Base-by-base conservation (phyloP, 208 protist species). In the Trypanosomatidae sp. region DNA sequence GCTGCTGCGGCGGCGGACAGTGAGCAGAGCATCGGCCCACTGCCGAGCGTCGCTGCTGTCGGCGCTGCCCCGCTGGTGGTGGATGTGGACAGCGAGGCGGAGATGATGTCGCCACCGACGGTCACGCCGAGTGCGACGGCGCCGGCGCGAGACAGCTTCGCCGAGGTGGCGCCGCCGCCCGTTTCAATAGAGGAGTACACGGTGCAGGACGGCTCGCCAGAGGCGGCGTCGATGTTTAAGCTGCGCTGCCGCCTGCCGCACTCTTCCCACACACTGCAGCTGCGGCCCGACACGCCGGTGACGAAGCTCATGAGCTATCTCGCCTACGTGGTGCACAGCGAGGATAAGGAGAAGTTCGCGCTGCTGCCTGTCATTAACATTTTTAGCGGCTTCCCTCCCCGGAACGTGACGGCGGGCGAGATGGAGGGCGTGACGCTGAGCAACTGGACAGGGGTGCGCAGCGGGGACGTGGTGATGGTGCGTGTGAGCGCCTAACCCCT, bases 211-310 rank as follows among this genome's bases (percentile, higher is more conserved):
- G 79, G 56, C 0, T 30, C 7, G 56, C 69, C 10, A 73, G 46
- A 3, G 49, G 56, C 41, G 49, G 47, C 30, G 74, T 79, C 28
- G n/a, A n/a, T n/a, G n/a, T 89, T 93, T 66, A 62, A 76, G 44
- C 76, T 95, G 56, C 91, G 91, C 13, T 91, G 71, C 71, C 87
- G 88, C 2, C 71, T 93, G 59, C 85, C 91, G 47, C 80, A 76
- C 43, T 74, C 71, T 41, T 72, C 79, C n/a, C 33, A 81, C 13
- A 88, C 88, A 30, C 66, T 95, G 64, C 69, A 77, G 62, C 81
- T 93, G 43, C 78, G 79, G 17, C 82, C 82, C 10, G 81, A 89
- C 17, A 93, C 84, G 0, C 88, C 91, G 19, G 84, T 87, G 6
- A n/a, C 79, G 47, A 66, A 74, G 43, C 71, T 96, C 19, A 69